Evolutionary conservation across 306 rosid species (phyloP).

Genomic region (Prunus mongolica): DNA sequence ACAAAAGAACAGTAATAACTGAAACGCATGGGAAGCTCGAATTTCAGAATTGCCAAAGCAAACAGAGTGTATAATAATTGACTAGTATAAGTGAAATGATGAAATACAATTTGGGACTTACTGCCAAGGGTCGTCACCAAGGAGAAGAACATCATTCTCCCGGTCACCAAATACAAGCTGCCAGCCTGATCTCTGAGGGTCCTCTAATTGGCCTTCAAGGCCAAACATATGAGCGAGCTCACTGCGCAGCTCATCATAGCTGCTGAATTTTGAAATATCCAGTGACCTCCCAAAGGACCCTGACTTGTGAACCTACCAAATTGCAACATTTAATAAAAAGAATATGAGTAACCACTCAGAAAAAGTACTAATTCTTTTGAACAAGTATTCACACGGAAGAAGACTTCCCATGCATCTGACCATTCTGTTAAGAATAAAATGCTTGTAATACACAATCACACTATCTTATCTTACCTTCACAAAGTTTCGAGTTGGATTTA

Average conservation of each 20-base stretch:
- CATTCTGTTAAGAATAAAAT: not conserved
- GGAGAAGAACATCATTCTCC: conserved; percentile 81
- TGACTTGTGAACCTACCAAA: conserved; percentile 60
- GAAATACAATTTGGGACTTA: conserved; percentile 33
- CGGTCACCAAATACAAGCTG: conserved; percentile 89
- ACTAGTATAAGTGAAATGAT: not conserved
- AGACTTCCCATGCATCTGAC: not conserved
- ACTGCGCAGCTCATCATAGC: conserved; percentile 65
- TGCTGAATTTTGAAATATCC: conserved; percentile 70
- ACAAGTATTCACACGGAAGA: not conserved
- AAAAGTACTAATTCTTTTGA: conserved; percentile 1
- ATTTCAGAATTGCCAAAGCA: not conserved
- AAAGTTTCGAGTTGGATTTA: conserved; percentile 57
- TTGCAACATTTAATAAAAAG: conserved; percentile 13
- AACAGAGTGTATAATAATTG: not conserved
- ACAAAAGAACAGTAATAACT: not conserved
- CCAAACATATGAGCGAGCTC: conserved; percentile 77
- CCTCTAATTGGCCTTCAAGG: conserved; percentile 73
- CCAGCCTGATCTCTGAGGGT: conserved; percentile 93
- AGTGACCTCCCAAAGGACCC: conserved; percentile 79
- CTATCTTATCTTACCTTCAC: conserved; percentile 52
- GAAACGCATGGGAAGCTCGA: not conserved
- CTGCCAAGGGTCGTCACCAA: conserved; percentile 88
- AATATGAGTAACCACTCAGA: not conserved
- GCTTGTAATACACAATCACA: not conserved